Evolutionary conservation across 2,329 filamentous ascomycete genomes (phyloP), one percentile per base, ranked within the genome.

Genomic region (Fusarium subglutinans): DNA sequence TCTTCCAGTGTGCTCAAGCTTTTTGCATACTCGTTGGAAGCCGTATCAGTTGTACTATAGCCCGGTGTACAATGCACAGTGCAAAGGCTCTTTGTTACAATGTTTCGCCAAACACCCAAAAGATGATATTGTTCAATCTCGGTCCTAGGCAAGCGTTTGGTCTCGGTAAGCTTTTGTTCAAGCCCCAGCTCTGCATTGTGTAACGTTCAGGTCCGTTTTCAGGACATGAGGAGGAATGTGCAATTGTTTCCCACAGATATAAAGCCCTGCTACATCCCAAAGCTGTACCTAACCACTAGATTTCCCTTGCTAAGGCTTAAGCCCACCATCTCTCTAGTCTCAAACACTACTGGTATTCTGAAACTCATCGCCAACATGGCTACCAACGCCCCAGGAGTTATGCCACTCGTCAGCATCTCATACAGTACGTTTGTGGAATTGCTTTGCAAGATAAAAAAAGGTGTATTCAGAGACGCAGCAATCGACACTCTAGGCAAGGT

Each of bases 71-170:
- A 22, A 13, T 38, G 3, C 14, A 13, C 7, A 5, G 11, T 18
- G 15, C 6, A 54, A 40, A 8, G 14, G 14, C 8, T 18, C 14
- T 28, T 28, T 18, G 13, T 20, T 6, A 13, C 3, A 8, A 28
- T 13, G 4, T 13, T 10, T 8, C 8, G 14, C 24, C 10, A 15
- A 55, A n/a, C 35, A 14, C 14, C 9, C 20, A 18, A 40, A n/a
- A 15, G 15, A 22, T 3, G 20, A 10, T 17, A 41, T 41, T n/a
- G 20, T 38, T 40, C 18, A 9, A n/a, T n/a, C 20, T n/a, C 24
- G 9, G 18, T 28, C 0, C 12, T 26, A 0, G 3, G 10, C 3
- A 17, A 17, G 14, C 7, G 24, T 40, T 24, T 28, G 14, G 6
- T 17, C 22, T 14, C 9, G 10, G 5, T 22, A n/a, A 37, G 17